Evolutionary conservation across 2,329 filamentous ascomycete genomes (phyloP), one percentile per base, ranked within the genome.

Genomic region (Fusarium sp.): DNA sequence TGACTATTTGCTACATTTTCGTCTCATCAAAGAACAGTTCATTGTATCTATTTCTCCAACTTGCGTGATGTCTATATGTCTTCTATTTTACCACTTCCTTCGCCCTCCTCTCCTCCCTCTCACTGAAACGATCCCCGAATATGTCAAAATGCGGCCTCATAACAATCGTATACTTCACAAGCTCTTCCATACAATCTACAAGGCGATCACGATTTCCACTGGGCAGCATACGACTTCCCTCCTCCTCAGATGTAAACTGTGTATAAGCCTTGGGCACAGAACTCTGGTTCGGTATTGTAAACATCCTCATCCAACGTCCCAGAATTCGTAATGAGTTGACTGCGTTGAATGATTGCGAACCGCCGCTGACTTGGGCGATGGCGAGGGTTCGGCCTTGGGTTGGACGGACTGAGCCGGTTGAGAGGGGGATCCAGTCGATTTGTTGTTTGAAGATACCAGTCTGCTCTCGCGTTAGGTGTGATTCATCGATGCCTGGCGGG

Each of bases 371-470:
- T 20, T 66, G 63, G 3, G 47, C 47, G 4, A 57, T 30, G 6
- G 63, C 63, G 0, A 66, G 30, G 4, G 47, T 66, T 24, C 63
- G 28, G 1, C 60, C 62, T 30, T 66, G 60, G 1, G 62, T 52
- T 52, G 50, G 50, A 5, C 50, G 50, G n/a, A 52, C 18, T 5
- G 50, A 52, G 13, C 50, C 50, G 3, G 63, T 12, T 34, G 45
- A n/a, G 60, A 62, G 50, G 3, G 50, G 50, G 1, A 66, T 66
- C 63, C 60, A 66, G 10, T 56, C 63, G 0, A 66, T 65, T 13
- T 66, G 60, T 17, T 66, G 63, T 8, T 66, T 66, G 28, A 65
- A 66, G 5, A 65, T 65, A 8, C 47, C 63, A 0, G 63, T 66
- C 62, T 62, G 10, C 13, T 7, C 24, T 13, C 11, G 24, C 6